Base-by-base conservation (phyloP, 495 filamentous ascomycete genomes). In the Talaromyces trachyspermus region DNA sequence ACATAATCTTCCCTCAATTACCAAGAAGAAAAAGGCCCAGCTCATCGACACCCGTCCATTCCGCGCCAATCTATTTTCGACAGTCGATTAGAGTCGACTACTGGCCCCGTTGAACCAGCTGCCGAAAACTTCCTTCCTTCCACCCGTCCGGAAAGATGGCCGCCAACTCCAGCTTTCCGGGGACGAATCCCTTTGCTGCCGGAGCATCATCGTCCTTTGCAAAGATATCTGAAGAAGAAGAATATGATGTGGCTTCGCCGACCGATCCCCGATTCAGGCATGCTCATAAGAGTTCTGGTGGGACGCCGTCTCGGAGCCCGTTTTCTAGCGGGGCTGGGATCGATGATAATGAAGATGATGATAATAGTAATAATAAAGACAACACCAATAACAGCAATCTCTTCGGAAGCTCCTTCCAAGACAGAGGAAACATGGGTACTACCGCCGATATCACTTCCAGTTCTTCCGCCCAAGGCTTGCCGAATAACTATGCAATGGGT, bases 401-500 rank as follows among this genome's bases (percentile, higher is more conserved):
- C 12, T 73, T 73, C 49, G 60, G 54, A 20, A 32, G 52, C 27
- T 44, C 42, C 18, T 54, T 59, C 15, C 60, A 55, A 12, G 55
- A 58, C 19, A 59, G 53, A 18, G 46, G 55, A 33, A 50, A 50
- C 24, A 56, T 52, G 11, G 37, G 54, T 22, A 49, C 46, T 15
- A 54, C 48, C 2, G 58, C 64, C 17, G 61, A 61, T 1, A 54
- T 48, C 20, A 61, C 53, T 0, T 61, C 55, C 10, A 54, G 58
- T 15, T 57, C 59, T 44, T 3, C 41, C 20, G 65, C 74, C 24
- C 80, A 87, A 40, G 85, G 84, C 47, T 89, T 95, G 56, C 94
- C 94, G 35, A 85, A 77, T 51, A 90, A 96, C 59, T 98, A 96
- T 66, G 91, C 90, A 60, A 80, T 95, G 72, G 84, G 77, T 56